A percentile compares a stretch with the other conserved stretches of the same genome.
Conservation (phyloP, 2,329 filamentous ascomycete species). For the Pseudocercospora macadamiae region DNA sequence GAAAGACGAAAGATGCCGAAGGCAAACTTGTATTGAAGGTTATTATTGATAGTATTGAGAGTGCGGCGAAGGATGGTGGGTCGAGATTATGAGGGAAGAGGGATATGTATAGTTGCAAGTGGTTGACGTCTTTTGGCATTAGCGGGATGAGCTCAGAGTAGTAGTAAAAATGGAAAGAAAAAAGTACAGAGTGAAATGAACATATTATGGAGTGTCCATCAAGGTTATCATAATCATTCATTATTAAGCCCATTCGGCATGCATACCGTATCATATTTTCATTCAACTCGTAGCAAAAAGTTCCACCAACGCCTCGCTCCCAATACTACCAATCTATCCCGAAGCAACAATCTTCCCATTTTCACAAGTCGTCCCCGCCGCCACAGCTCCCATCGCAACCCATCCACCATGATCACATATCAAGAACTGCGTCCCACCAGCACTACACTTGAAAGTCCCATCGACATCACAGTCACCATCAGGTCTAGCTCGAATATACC, state of each 20-base stretch:
- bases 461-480: constrained; percentile 21
- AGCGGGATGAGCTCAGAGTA: too few relatives aligned
- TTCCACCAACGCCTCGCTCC: constrained; percentile 7
- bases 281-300: constrained; percentile 1
- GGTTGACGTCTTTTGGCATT: too few relatives aligned
- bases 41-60: constrained; percentile 51
- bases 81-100: constrained; percentile 7
- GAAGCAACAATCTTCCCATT: constrained; percentile 33
- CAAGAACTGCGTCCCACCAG: constrained; percentile 33
- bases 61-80: constrained; percentile 10
- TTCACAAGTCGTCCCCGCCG: constrained; percentile 34
- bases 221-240: not conserved
- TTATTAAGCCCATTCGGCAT: not conserved
- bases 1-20: constrained; percentile 67
- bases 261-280: too few relatives aligned
- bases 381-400: constrained; percentile 38
- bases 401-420: constrained; percentile 39
- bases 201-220: not conserved
- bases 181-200: too few relatives aligned
- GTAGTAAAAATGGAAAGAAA: too few relatives aligned
- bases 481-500: constrained; percentile 34
- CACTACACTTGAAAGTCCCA: constrained; percentile 33
- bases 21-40: constrained; percentile 75
- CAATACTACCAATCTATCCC: not conserved
- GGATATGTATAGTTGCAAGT: too few relatives aligned